Evolutionary conservation across 495 filamentous ascomycete species (phyloP), one percentile per base, ranked within the genome.

Genomic region (Penicillium chermesinum): DNA sequence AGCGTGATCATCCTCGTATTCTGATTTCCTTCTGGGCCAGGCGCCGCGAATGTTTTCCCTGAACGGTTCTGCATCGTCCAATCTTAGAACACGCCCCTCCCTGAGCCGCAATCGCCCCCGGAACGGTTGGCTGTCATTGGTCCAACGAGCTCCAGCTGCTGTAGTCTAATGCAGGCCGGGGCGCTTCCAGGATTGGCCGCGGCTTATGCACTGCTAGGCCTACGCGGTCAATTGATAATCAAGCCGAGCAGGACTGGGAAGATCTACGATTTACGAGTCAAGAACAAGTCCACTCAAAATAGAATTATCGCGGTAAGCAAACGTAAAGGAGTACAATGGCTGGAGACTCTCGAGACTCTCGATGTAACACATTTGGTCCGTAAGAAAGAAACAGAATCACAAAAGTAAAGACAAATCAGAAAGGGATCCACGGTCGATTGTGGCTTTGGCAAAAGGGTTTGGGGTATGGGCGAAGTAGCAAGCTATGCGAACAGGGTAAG

Each of bases 381-480:
- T 6, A 45, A 41, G 38, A 51, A 53, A 20, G 39, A 39, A 50
- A 48, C 39, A 53, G 40, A 22, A 32, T 27, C 40, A 46, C 2
- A 42, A 49, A 32, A 20, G 18, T 44, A 19, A 41, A 45, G 41
- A 45, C 46, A 49, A 61, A 57, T 41, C 51, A 55, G 53, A 50
- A 57, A 46, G 41, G 54, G 61, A 53, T 58, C 58, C 47, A 46
- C 57, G 41, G 60, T 45, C 39, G 53, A 49, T 33, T 49, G 53
- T 30, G 44, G 54, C 49, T n/a, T n/a, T 40, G 43, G 41, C 48
- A 52, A 54, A 40, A 32, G 49, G 50, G 43, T 38, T 27, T 54
- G 50, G 56, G 54, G 54, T 61, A 58, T 58, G 60, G 48, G 57
- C 54, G 52, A 42, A 55, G 55, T 32, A 57, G 56, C 53, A 59